Evolutionary conservation across 108 stramenopile species (phyloP).

Genomic region (Skeletonema tropicum): DNA sequence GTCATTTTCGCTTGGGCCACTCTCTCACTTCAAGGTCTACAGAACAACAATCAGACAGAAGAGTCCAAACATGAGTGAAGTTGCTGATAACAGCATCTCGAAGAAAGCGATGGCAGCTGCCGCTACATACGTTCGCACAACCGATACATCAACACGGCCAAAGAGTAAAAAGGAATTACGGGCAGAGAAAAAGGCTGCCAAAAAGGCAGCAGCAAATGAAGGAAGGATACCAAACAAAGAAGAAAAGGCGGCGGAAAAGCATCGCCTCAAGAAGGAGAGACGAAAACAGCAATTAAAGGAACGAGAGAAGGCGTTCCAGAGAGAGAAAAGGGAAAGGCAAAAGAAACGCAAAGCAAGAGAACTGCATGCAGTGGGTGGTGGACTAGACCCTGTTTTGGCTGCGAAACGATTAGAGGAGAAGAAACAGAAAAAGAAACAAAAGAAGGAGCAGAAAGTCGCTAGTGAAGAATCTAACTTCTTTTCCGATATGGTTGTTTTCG

Average conservation of each 20-base stretch:
- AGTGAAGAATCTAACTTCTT: constrained; percentile 9
- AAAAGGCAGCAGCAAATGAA: constrained; percentile 5
- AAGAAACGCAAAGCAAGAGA: constrained; percentile 32
- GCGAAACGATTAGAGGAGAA: constrained; percentile 8
- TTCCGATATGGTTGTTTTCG: constrained; percentile 5
- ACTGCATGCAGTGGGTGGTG: background rate
- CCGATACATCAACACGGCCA: constrained; percentile 4
- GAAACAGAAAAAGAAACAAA: background rate
- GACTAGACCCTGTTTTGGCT: background rate
- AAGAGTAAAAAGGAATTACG: constrained; percentile 20
- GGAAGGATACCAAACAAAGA: background rate
- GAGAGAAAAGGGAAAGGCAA: constrained; percentile 27
- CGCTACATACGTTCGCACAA: background rate
- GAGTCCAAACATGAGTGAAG: background rate
- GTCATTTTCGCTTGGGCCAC: too few species aligned
- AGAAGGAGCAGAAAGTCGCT: constrained; percentile 18
- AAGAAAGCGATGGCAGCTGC: background rate
- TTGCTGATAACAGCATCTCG: background rate
- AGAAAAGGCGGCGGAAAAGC: constrained; percentile 8
- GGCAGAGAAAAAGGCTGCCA: constrained; percentile 14
- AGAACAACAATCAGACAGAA: too few species aligned
- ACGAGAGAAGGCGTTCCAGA: background rate
- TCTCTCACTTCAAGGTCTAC: too few species aligned
- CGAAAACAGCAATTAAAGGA: background rate
- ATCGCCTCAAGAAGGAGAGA: constrained; percentile 12